These are phyloP conservation scores for Trifolium dubium DNA, from an alignment of 306 rosid genomes.

Conservation along the genomic window DNA sequence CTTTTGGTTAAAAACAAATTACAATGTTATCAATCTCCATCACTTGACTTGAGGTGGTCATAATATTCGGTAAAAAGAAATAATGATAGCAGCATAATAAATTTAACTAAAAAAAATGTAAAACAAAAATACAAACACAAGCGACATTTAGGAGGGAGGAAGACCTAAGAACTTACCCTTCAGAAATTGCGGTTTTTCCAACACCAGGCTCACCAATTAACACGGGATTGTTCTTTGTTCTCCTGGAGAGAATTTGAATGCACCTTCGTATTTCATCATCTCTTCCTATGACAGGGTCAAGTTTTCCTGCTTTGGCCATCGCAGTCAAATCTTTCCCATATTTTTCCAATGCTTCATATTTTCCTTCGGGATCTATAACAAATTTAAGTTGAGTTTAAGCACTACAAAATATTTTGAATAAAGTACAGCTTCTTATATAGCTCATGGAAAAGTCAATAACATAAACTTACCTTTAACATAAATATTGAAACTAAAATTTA, in stretches of 20 bases:
- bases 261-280: conserved; percentile 99
- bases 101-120: neutral
- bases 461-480: neutral
- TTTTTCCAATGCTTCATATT: conserved; percentile 92
- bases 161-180: conserved; percentile 69
- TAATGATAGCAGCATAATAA: neutral
- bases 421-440: conserved; percentile 7
- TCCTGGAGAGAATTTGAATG: conserved; percentile 97
- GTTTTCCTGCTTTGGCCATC: conserved; percentile 93
- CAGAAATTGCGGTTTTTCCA: conserved; percentile 98
- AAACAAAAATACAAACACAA: conserved; percentile 4
- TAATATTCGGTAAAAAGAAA: neutral
- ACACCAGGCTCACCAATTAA: conserved; percentile 99
- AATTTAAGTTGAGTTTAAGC: conserved; percentile 32
- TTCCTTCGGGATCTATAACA: conserved; percentile 95
- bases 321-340: conserved; percentile 98
- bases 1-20: neutral
- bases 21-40: neutral
- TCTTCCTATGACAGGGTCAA: conserved; percentile 99
- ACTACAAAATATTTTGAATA: conserved; percentile 26
- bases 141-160: conserved; percentile 30
- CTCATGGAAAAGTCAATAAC: neutral
- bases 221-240: conserved; percentile 98
- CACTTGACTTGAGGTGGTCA: neutral
- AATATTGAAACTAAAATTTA: neutral